Evolutionary conservation across 2,329 filamentous ascomycete species (phyloP).

Genomic region (Trichoderma brevicompactum): DNA sequence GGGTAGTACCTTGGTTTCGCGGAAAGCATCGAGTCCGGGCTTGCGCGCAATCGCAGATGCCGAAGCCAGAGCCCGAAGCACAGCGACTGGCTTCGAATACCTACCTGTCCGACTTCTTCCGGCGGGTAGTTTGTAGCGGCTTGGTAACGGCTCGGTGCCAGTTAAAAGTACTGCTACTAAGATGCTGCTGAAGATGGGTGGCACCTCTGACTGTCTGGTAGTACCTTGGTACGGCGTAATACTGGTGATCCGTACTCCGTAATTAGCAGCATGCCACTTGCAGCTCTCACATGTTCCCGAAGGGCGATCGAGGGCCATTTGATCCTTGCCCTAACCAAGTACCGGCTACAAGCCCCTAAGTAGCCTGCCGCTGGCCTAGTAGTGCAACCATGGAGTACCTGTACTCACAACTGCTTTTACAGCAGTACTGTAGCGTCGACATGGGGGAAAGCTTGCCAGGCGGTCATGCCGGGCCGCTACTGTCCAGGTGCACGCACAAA

Average conservation of each 20-base stretch:
- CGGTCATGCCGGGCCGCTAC: conserved; percentile 20
- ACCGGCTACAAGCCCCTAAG: conserved; percentile 19
- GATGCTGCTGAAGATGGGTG: no score
- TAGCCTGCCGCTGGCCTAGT: neutral
- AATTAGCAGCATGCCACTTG: neutral
- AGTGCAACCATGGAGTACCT: no score
- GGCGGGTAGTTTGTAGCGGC: neutral
- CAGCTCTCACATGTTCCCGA: conserved; percentile 23
- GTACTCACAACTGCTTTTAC: neutral
- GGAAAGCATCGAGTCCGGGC: neutral
- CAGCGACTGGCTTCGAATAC: neutral
- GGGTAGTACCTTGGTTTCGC: neutral
- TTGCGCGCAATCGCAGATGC: neutral
- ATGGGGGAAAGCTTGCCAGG: conserved; percentile 11
- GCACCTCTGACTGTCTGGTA: no score
- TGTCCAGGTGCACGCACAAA: conserved; percentile 17
- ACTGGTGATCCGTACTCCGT: no score
- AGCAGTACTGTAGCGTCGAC: conserved; percentile 12
- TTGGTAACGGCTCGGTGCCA: no score
- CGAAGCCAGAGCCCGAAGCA: neutral
- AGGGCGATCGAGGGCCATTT: conserved; percentile 16
- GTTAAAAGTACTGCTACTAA: no score
- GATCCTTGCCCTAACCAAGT: conserved; percentile 25
- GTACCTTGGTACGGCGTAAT: no score
- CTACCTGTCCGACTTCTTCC: no score